phyloP scores from a whole-genome alignment of 2,329 filamentous ascomycete genomes.

The Dactylellina leptospora region DNA sequence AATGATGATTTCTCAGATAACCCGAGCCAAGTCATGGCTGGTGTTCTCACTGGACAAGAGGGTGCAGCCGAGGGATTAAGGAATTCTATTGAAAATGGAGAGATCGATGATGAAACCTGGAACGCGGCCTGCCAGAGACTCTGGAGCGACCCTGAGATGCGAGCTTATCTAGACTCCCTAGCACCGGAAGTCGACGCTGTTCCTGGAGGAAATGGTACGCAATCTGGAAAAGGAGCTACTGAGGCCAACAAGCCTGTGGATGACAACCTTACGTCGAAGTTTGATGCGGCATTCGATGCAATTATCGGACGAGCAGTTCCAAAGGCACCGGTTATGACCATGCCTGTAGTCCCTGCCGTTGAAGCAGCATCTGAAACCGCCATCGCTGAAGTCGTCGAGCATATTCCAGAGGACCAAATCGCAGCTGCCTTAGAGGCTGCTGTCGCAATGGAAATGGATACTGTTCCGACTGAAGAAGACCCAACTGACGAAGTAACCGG shows the following conservation, averaged over 20 bases:
- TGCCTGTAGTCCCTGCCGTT: background rate
- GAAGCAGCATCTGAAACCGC: background rate
- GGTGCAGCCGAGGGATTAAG: conserved; percentile 41
- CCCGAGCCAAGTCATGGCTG: conserved; percentile 38
- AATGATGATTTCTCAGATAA: conserved; percentile 47
- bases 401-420: conserved; percentile 12
- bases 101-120: conserved; percentile 46
- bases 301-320: conserved; percentile 25
- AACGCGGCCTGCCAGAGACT: conserved; percentile 42
- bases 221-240: background rate
- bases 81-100: conserved; percentile 39
- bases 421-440: conserved; percentile 26
- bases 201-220: background rate
- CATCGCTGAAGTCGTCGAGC: conserved; percentile 1
- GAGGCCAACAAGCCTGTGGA: conserved; percentile 12
- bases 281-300: conserved; percentile 48
- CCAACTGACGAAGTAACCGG: background rate
- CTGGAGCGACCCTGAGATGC: conserved; percentile 38
- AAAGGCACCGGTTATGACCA: conserved; percentile 4
- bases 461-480: conserved; percentile 4
- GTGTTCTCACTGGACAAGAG: conserved; percentile 32
- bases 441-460: conserved; percentile 1
- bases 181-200: conserved; percentile 2
- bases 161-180: conserved; percentile 34
- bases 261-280: conserved; percentile 38